phyloP scores from a whole-genome alignment of 116 monocot species.

The Thalassia testudinum region DNA sequence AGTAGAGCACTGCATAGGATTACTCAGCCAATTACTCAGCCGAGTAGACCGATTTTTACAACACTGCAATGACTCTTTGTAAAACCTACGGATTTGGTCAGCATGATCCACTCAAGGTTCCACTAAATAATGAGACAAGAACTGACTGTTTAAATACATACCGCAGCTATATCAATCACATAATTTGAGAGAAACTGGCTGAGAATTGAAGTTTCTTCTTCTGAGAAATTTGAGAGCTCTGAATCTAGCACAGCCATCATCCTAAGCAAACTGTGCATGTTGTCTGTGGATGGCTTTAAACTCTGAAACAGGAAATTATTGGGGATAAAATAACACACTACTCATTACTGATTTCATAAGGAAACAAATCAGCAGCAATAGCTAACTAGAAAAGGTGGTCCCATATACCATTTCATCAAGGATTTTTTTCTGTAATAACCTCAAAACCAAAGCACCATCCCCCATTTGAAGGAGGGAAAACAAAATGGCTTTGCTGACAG shows the following conservation, averaged over 20 bases:
- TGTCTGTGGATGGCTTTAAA: constrained; percentile 6
- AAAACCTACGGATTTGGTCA: too few relatives aligned
- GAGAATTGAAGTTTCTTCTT: constrained; percentile 6
- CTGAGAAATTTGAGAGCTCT: constrained; percentile 4
- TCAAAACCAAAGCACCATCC: constrained; percentile 8
- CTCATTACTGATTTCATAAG: too few relatives aligned
- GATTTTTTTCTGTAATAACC: constrained; percentile 5
- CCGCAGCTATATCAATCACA: constrained; percentile 11
- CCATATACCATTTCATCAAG: constrained; percentile 13
- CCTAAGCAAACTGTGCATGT: constrained; percentile 10
- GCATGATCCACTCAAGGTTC: too few relatives aligned
- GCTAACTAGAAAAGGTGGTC: too few relatives aligned
- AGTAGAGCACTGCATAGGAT: too few relatives aligned
- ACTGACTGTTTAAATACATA: constrained; percentile 3
- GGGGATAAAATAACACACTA: too few relatives aligned
- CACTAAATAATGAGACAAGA: not conserved
- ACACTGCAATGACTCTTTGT: too few relatives aligned
- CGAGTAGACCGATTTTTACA: too few relatives aligned
- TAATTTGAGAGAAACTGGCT: constrained; percentile 2
- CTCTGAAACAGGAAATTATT: constrained; percentile 5
- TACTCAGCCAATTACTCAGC: too few relatives aligned
- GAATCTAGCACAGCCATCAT: constrained; percentile 15
- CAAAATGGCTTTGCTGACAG: constrained; percentile 4
- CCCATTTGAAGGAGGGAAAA: constrained; percentile 7
- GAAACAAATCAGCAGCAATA: too few relatives aligned